A percentile compares a stretch with the other conserved stretches of the same genome.
phyloP scores from a whole-genome alignment of 2,329 filamentous ascomycete species.

The Phialemoniopsis sp. region DNA sequence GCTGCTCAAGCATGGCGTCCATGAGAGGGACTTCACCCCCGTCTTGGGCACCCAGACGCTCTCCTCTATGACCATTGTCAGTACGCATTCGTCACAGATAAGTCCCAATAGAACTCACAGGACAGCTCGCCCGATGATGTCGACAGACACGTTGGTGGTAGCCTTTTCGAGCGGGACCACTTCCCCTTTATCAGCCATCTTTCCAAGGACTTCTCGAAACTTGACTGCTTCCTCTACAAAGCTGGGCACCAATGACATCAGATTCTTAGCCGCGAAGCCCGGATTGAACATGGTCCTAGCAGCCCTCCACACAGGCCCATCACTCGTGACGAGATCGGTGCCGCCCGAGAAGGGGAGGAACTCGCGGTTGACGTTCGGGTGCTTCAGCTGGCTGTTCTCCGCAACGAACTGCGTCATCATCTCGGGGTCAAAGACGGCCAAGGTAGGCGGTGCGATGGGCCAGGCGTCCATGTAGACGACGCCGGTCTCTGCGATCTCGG shows the following conservation, averaged over 20 bases:
- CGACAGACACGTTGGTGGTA: conserved; percentile 16
- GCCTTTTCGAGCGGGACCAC: conserved; percentile 18
- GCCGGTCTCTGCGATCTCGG: conserved; percentile 18
- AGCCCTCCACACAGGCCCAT: conserved; percentile 32
- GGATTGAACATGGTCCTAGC: conserved; percentile 29
- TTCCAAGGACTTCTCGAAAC: conserved; percentile 15
- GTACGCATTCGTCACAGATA: background rate
- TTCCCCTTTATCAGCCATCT: conserved; percentile 13
- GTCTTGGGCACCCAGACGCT: no score
- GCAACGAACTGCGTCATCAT: conserved; percentile 31
- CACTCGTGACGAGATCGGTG: conserved; percentile 25
- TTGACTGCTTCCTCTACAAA: conserved; percentile 22
- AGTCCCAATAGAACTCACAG: conserved; percentile 14
- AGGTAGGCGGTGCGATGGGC: conserved; percentile 26
- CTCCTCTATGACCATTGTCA: background rate
- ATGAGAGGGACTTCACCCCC: conserved; percentile 3
- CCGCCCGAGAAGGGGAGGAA: conserved; percentile 22
- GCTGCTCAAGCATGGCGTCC: conserved; percentile 11
- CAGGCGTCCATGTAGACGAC: conserved; percentile 30
- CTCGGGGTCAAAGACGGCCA: conserved; percentile 28
- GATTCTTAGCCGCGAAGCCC: conserved; percentile 29
- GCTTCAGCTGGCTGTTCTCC: conserved; percentile 26
- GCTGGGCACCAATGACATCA: conserved; percentile 25
- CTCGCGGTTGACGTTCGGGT: conserved; percentile 14
- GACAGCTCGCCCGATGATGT: conserved; percentile 21